Evolutionary conservation across 2,329 filamentous ascomycete species (phyloP).

Genomic region (Aspergillus flavus): DNA sequence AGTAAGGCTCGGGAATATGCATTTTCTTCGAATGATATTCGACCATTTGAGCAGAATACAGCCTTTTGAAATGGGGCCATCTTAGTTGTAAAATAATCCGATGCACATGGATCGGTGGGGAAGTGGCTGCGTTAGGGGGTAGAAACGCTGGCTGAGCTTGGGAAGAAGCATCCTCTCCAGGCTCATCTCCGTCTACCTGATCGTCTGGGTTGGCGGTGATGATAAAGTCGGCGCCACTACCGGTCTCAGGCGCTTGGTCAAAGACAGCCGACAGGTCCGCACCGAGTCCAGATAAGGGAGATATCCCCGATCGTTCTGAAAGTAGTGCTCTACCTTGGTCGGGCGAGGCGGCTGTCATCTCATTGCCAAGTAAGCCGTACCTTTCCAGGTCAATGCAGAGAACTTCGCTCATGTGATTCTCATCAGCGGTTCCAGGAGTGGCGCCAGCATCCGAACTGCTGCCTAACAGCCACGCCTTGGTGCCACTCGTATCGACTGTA

Average conservation of each 20-base stretch:
- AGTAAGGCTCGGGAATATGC: slow-evolving; percentile 96
- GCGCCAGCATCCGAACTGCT: slow-evolving; percentile 75
- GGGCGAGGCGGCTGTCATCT: slow-evolving; percentile 60
- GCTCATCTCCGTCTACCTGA: slow-evolving; percentile 55
- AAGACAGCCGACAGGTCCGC: slow-evolving; percentile 85
- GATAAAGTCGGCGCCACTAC: slow-evolving; percentile 86
- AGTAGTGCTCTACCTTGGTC: slow-evolving; percentile 51
- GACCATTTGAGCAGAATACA: slow-evolving; percentile 93
- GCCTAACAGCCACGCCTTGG: slow-evolving; percentile 95
- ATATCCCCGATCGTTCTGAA: slow-evolving; percentile 56
- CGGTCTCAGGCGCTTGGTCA: slow-evolving; percentile 79
- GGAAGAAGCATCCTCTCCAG: slow-evolving; percentile 33
- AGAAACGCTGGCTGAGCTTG: slow-evolving; percentile 37
- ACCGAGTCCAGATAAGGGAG: slow-evolving; percentile 68
- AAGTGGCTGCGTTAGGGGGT: slow-evolving; percentile 55
- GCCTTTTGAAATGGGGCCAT: slow-evolving; percentile 92
- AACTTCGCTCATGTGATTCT: slow-evolving; percentile 92
- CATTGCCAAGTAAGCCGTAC: slow-evolving; percentile 87
- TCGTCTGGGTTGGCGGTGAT: slow-evolving; percentile 86
- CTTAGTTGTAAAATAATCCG: slow-evolving; percentile 90
- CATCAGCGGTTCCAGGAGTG: slow-evolving; percentile 70
- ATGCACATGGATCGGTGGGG: slow-evolving; percentile 88
- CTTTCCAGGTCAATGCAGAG: slow-evolving; percentile 90
- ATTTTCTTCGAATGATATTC: slow-evolving; percentile 97
- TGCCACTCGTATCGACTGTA: slow-evolving; percentile 91